These are phyloP conservation scores for Trapa incisa DNA, from an alignment of 345 rosid species.

Conservation along the genomic window DNA sequence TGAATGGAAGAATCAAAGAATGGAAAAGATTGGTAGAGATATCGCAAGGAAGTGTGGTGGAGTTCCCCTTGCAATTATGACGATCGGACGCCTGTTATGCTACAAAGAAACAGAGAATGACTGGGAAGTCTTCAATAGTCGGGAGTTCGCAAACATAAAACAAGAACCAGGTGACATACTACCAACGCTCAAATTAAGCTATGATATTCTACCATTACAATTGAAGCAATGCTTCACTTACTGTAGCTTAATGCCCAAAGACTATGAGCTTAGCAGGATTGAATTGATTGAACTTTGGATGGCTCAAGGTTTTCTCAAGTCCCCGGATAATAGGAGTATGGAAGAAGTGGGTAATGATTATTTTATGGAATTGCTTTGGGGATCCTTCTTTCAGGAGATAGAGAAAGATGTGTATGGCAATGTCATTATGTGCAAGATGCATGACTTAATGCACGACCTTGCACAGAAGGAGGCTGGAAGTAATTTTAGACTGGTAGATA, in stretches of 20 bases:
- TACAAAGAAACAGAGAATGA: too few relatives aligned
- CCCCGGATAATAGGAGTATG: too few relatives aligned
- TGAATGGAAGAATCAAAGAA: too few relatives aligned
- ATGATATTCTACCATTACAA: conserved; percentile 9
- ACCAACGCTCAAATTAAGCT: conserved; percentile 13
- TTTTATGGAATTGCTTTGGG: neutral
- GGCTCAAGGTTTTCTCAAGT: conserved; percentile 10
- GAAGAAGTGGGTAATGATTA: neutral
- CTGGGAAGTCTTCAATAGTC: too few relatives aligned
- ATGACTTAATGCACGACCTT: too few relatives aligned
- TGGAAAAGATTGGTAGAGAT: too few relatives aligned
- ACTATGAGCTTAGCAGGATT: neutral
- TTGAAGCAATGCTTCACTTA: conserved; percentile 16
- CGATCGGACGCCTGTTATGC: too few relatives aligned
- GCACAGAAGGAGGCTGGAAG: neutral
- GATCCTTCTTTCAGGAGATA: conserved; percentile 15
- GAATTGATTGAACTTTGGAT: conserved; percentile 10
- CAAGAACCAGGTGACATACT: neutral
- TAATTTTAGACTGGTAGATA: neutral
- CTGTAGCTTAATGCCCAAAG: conserved; percentile 20
- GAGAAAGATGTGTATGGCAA: too few relatives aligned
- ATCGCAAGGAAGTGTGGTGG: too few relatives aligned
- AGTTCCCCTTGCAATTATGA: too few relatives aligned
- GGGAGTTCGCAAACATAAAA: too few relatives aligned
- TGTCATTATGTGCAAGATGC: too few relatives aligned